Evolutionary conservation across 1,284 basidiomycete genomes (phyloP).

Genomic region (Filobasidium uniguttulatum): DNA sequence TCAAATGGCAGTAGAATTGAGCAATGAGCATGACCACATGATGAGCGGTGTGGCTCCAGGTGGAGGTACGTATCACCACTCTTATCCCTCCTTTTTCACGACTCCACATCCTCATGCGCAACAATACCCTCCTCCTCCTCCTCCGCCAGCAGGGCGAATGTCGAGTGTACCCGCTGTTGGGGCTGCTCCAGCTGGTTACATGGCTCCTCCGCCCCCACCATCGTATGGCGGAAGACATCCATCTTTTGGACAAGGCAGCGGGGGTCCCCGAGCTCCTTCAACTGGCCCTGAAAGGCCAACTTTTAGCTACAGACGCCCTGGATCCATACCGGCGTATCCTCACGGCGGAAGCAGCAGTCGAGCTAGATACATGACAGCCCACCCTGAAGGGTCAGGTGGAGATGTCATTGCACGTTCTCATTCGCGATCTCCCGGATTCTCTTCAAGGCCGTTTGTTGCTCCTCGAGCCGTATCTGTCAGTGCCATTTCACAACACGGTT

Average conservation of each 20-base stretch:
- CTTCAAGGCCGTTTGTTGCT: background rate
- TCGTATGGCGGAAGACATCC: background rate
- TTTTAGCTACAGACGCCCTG: background rate
- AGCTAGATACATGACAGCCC: background rate
- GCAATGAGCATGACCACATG: too few species aligned
- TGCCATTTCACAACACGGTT: background rate
- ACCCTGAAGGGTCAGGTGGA: too few species aligned
- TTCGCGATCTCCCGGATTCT: background rate
- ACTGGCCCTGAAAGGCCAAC: background rate
- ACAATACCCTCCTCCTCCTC: background rate
- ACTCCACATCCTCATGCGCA: too few species aligned
- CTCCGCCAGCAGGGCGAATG: background rate
- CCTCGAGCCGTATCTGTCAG: background rate
- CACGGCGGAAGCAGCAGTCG: too few species aligned
- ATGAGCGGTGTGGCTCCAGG: too few species aligned
- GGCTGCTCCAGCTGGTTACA: background rate
- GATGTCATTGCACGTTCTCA: background rate
- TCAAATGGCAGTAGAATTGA: slow-evolving; percentile 16
- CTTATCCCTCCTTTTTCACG: too few species aligned
- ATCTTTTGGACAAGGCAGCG: background rate
- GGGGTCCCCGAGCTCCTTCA: background rate
- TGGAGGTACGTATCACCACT: too few species aligned
- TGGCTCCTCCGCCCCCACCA: background rate
- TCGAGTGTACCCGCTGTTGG: background rate
- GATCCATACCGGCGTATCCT: background rate